Conservation (phyloP, 129 eudicot species). For the Flaveria sonorensis region DNA sequence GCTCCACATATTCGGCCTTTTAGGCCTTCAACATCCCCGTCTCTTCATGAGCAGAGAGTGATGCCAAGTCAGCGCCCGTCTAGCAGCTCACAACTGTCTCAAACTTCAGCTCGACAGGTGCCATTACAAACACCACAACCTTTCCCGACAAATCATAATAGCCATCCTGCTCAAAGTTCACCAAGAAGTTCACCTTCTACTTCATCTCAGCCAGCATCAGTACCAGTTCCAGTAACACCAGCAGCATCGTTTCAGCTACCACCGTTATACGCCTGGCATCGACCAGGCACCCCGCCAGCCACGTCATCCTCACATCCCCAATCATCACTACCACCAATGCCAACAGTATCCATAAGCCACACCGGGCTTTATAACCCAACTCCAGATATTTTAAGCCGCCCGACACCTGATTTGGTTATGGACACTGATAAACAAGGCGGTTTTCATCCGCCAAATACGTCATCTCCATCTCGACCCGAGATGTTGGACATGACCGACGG, state of each 20-base stretch:
- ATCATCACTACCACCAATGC: conserved; percentile 31
- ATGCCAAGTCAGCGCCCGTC: conserved; percentile 43
- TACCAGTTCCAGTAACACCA: background rate
- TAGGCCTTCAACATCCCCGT: conserved; percentile 33
- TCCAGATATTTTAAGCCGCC: conserved; percentile 25
- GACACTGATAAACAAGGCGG: conserved; percentile 36
- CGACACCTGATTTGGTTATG: conserved; percentile 41
- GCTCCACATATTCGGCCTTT: conserved; percentile 77
- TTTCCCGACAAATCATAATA: conserved; percentile 22
- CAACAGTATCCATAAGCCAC: conserved; percentile 31
- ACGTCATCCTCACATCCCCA: conserved; percentile 31
- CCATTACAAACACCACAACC: conserved; percentile 22
- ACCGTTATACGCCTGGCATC: background rate
- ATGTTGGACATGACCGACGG: conserved; percentile 31
- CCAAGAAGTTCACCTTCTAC: conserved; percentile 21
- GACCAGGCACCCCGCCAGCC: conserved; percentile 2
- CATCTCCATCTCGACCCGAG: conserved; percentile 29
- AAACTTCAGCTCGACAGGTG: conserved; percentile 17
- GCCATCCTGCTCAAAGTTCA: conserved; percentile 17
- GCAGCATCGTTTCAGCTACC: conserved; percentile 22
- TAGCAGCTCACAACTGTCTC: conserved; percentile 23
- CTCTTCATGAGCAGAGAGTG: conserved; percentile 32
- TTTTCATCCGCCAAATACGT: conserved; percentile 12
- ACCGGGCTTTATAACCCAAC: conserved; percentile 32
- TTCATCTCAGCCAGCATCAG: conserved; percentile 37